phyloP scores from a whole-genome alignment of 1,284 basidiomycete genomes.

The Malassezia arunalokei region DNA sequence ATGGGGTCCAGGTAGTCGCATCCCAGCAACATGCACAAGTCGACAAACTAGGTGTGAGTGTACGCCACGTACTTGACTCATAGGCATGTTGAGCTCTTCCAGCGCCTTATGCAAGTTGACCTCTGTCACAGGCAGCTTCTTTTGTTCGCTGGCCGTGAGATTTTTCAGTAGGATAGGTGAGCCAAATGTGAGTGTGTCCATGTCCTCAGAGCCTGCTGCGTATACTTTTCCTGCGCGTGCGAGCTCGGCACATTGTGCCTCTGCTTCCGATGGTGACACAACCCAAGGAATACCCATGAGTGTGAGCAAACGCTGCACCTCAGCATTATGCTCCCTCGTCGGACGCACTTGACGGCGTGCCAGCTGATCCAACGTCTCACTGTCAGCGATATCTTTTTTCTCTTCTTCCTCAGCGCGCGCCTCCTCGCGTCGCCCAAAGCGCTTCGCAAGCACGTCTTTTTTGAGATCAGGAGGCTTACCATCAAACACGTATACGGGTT shows the following conservation, averaged over 20 bases:
- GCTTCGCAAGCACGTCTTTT: constrained; percentile 85
- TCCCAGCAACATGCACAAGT: constrained; percentile 88
- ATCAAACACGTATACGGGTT: constrained; percentile 96
- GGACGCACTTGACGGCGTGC: constrained; percentile 85
- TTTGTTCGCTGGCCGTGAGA: constrained; percentile 95
- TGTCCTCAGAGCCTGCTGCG: constrained; percentile 94
- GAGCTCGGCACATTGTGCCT: constrained; percentile 95
- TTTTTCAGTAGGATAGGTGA: constrained; percentile 84
- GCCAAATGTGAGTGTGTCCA: constrained; percentile 96
- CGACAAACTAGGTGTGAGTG: constrained; percentile 59
- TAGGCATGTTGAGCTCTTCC: constrained; percentile 77
- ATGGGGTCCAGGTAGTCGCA: constrained; percentile 98
- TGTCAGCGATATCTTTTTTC: constrained; percentile 73
- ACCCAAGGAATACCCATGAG: constrained; percentile 97
- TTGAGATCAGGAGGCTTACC: constrained; percentile 96
- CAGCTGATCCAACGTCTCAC: constrained; percentile 82
- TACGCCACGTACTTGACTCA: constrained; percentile 59
- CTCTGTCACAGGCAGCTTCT: constrained; percentile 93
- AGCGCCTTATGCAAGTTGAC: constrained; percentile 72
- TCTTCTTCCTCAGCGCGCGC: constrained; percentile 90
- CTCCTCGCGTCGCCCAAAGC: constrained; percentile 77
- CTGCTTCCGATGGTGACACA: constrained; percentile 82
- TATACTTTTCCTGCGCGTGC: constrained; percentile 90
- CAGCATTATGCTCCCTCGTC: constrained; percentile 89
- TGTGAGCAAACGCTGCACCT: constrained; percentile 71